Evolutionary conservation across 2,329 filamentous ascomycete genomes (phyloP).

Genomic region (Diaporthe nobilis): DNA sequence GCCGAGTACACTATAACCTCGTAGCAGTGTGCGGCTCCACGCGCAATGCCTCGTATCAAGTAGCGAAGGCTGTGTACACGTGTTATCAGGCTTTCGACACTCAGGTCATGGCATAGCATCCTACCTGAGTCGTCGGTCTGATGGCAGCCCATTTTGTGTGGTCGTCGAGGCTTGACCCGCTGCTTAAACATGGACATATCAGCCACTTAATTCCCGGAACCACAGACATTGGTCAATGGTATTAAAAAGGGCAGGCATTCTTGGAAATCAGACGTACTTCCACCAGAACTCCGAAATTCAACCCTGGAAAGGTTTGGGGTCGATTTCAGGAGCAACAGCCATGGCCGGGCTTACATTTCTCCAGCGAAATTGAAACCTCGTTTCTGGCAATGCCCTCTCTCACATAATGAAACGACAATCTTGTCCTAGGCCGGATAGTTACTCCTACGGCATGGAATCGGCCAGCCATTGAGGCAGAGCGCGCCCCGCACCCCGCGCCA

Average conservation of each 20-base stretch:
- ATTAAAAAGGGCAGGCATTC: background rate
- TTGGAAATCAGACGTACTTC: constrained; percentile 3
- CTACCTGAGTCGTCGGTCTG: background rate
- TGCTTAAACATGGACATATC: background rate
- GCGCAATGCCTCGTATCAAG: background rate
- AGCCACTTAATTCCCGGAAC: background rate
- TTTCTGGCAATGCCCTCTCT: background rate
- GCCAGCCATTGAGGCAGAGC: constrained; percentile 13
- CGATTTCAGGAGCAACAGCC: constrained; percentile 3
- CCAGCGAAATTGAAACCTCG: background rate
- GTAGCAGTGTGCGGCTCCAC: background rate
- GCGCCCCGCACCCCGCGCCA: constrained; percentile 36
- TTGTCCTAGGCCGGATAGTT: constrained; percentile 10
- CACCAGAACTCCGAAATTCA: background rate
- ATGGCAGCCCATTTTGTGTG: background rate
- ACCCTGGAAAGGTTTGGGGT: background rate
- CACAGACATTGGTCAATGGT: background rate
- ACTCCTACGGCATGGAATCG: background rate
- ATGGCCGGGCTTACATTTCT: constrained; percentile 25
- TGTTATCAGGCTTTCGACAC: background rate
- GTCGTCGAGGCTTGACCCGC: background rate
- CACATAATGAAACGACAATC: background rate
- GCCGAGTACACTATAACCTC: background rate
- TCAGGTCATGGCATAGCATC: background rate
- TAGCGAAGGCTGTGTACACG: background rate